Conservation (phyloP, 495 filamentous ascomycete genomes). For the Penicillium tannophilum region DNA sequence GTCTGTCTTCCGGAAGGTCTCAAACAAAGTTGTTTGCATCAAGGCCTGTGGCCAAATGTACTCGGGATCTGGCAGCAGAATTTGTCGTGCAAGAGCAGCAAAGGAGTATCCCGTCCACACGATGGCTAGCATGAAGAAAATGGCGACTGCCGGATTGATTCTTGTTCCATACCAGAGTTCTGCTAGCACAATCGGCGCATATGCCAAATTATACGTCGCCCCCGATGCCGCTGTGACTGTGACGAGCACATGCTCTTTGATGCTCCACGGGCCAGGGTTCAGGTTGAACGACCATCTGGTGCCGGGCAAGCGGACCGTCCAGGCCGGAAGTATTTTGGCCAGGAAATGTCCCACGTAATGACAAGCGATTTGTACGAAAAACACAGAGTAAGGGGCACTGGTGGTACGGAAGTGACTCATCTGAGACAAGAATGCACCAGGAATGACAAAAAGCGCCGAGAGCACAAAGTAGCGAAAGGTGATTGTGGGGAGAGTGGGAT, state of each 20-base stretch:
- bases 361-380: conserved; percentile 59
- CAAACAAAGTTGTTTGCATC: conserved; percentile 58
- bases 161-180: conserved; percentile 55
- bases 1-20: conserved; percentile 56
- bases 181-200: conserved; percentile 51
- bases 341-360: conserved; percentile 58
- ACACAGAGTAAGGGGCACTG: conserved; percentile 56
- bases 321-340: conserved; percentile 49
- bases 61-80: conserved; percentile 56
- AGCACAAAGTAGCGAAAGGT: conserved; percentile 61
- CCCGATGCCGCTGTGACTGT: conserved; percentile 57
- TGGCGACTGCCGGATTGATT: conserved; percentile 51
- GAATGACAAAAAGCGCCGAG: conserved; percentile 51
- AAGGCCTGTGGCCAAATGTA: conserved; percentile 54
- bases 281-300: conserved; percentile 51
- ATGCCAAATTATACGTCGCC: conserved; percentile 53
- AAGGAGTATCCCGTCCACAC: conserved; percentile 58
- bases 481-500: conserved; percentile 52
- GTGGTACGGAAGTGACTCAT: conserved; percentile 58
- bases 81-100: conserved; percentile 54
- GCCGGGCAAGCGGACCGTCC: conserved; percentile 48
- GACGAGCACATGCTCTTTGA: conserved; percentile 60
- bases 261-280: conserved; percentile 58
- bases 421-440: conserved; percentile 55
- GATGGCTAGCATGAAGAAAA: conserved; percentile 62